These are phyloP conservation scores for Echeveria elegans DNA, from an alignment of 164 flowering plant species.

Conservation along the genomic window DNA sequence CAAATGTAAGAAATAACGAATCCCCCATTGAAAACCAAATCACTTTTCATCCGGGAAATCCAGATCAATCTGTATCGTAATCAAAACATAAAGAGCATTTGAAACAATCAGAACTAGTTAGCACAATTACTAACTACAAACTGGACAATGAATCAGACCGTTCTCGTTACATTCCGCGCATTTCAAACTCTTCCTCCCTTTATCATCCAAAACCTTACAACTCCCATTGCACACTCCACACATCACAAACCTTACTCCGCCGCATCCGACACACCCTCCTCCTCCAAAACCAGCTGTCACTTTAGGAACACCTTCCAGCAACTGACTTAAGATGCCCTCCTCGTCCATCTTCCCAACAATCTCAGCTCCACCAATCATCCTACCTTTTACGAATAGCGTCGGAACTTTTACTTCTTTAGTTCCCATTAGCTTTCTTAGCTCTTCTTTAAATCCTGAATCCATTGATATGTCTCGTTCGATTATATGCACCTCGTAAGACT, in stretches of 20 bases:
- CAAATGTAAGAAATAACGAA: not conserved
- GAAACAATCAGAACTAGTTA: not conserved
- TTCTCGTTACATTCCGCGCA: conserved; percentile 83
- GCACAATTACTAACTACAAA: conserved; percentile 37
- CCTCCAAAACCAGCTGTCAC: conserved; percentile 10
- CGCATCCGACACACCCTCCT: not conserved
- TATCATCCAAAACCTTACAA: conserved; percentile 32
- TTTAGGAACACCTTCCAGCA: conserved; percentile 53
- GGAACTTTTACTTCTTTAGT: conserved; percentile 59
- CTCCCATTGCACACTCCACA: conserved; percentile 66
- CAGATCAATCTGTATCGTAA: not conserved
- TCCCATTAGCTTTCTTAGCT: conserved; percentile 55
- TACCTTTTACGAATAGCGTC: conserved; percentile 71
- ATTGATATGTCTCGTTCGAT: conserved; percentile 79
- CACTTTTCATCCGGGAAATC: not conserved
- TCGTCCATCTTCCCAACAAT: conserved; percentile 72
- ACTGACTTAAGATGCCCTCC: conserved; percentile 50
- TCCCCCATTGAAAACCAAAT: not conserved
- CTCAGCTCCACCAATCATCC: conserved; percentile 75
- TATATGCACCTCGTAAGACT: conserved; percentile 38
- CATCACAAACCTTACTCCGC: too few relatives aligned
- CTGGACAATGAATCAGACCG: conserved; percentile 82
- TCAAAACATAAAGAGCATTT: not conserved
- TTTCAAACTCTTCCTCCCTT: conserved; percentile 38
- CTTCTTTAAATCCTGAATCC: conserved; percentile 83